Evolutionary conservation across 179 eudicot species (phyloP).

Genomic region (Dionaea muscipula): DNA sequence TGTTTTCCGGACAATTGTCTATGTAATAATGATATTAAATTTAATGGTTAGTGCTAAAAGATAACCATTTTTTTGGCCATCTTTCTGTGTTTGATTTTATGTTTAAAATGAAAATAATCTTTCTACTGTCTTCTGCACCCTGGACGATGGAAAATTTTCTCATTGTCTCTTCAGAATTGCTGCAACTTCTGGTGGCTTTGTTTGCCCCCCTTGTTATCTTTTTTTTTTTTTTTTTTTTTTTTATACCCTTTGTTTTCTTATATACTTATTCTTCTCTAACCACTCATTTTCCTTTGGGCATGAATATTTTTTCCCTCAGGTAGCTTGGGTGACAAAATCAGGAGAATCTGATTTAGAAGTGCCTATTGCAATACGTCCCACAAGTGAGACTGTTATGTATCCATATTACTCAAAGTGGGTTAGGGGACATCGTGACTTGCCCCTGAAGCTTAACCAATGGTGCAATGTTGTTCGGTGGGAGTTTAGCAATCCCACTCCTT

Average conservation of each 20-base stretch:
- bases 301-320: constrained; percentile 30
- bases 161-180: neutral
- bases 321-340: constrained; percentile 98
- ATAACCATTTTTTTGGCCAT: neutral
- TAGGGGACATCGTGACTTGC: constrained; percentile 95
- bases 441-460: constrained; percentile 92
- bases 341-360: constrained; percentile 80
- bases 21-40: no score
- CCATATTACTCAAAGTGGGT: constrained; percentile 98
- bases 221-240: neutral
- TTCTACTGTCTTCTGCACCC: no score
- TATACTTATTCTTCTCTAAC: neutral
- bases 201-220: neutral
- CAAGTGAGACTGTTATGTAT: constrained; percentile 99
- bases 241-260: neutral
- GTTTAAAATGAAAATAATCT: no score
- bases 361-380: constrained; percentile 97
- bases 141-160: no score
- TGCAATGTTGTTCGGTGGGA: constrained; percentile 99
- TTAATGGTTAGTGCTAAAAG: neutral
- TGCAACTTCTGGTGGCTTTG: neutral
- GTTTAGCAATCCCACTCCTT: constrained; percentile 97
- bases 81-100: neutral
- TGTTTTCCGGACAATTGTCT: no score
- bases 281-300: neutral